Base-by-base conservation (phyloP, 2,329 filamentous ascomycete species). In the Colletotrichum paranaense region DNA sequence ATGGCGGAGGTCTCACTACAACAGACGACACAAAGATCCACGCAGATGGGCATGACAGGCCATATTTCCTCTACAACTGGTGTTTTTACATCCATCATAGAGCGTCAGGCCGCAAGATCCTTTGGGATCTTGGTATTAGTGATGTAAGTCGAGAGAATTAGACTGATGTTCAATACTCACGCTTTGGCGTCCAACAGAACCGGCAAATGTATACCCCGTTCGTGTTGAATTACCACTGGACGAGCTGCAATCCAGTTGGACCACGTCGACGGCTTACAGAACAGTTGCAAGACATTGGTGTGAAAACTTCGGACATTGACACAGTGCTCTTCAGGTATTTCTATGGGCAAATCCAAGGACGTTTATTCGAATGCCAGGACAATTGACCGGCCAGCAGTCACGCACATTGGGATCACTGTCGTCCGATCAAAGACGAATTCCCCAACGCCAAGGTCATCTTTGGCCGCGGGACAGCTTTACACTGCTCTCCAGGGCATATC, bases 21-120 rank as follows among this genome's bases (percentile, higher is more conserved):
- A 60, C 58, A 5, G 58, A 60, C 32, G 58, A 60, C 58, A 60
- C 58, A 24, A 60, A 38, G 58, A 60, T 60, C n/a, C 58, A 60
- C 30, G 58, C 30, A 19, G 58, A 60, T 38, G 58, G 58, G 30
- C 30, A 42, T 60, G 8, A 14, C n/a, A 38, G 24, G 11, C 58
- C 58, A 11, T 60, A 42, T 28, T 60, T 24, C 22, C 58, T 60
- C 19, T 24, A 60, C 30, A 24, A 60, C 38, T 60, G 42, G 42
- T 49, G 42, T 49, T 49, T 49, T 4, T 49, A 49, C 19, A 49
- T 49, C 42, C 42, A 49, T 22, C 42, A 49, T 19, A n/a, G 42
- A 49, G 19, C 8, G n/a, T 22, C 42, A 22, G 42, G 42, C 7
- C 42, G 42, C 42, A 49, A 49, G 42, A 22, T 49, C 4, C 42